phyloP scores from a whole-genome alignment of 2,329 filamentous ascomycete species.

The Fusarium fracticaudum region DNA sequence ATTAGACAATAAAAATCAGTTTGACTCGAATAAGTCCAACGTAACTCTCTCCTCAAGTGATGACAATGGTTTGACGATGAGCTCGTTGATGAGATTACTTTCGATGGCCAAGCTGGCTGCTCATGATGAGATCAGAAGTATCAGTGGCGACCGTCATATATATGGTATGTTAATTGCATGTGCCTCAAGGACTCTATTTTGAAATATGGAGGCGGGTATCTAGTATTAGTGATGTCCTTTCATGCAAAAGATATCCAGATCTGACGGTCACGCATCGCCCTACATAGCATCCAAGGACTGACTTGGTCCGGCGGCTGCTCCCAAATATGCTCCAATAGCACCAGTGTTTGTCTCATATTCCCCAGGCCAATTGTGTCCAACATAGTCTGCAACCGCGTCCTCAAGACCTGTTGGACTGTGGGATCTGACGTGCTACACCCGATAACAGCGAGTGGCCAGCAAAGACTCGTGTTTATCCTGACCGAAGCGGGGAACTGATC shows the following conservation, averaged over 20 bases:
- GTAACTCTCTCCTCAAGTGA: too few species aligned
- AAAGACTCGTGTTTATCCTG: constrained; percentile 53
- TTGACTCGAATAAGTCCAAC: background rate
- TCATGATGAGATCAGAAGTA: background rate
- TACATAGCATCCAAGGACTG: constrained; percentile 56
- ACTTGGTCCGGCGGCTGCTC: constrained; percentile 42
- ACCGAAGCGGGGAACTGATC: constrained; percentile 45
- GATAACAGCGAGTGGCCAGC: constrained; percentile 52
- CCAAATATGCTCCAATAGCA: constrained; percentile 56
- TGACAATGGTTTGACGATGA: background rate
- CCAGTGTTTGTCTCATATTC: constrained; percentile 56
- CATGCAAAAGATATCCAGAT: constrained; percentile 61
- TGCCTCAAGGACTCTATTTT: constrained; percentile 15
- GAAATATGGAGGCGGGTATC: constrained; percentile 20
- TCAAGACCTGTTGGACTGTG: constrained; percentile 49
- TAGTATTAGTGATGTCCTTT: constrained; percentile 11
- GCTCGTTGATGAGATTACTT: background rate
- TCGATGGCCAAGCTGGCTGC: background rate
- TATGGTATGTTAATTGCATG: background rate
- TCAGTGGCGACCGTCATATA: background rate
- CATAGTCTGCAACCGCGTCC: constrained; percentile 48
- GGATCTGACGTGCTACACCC: constrained; percentile 49
- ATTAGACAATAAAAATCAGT: background rate
- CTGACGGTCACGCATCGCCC: constrained; percentile 56
- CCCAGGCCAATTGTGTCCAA: constrained; percentile 53